A percentile compares a stretch with the other conserved stretches of the same genome.
These are phyloP conservation scores for Populus davidiana DNA, from an alignment of 345 rosid genomes.

Conservation along the genomic window DNA sequence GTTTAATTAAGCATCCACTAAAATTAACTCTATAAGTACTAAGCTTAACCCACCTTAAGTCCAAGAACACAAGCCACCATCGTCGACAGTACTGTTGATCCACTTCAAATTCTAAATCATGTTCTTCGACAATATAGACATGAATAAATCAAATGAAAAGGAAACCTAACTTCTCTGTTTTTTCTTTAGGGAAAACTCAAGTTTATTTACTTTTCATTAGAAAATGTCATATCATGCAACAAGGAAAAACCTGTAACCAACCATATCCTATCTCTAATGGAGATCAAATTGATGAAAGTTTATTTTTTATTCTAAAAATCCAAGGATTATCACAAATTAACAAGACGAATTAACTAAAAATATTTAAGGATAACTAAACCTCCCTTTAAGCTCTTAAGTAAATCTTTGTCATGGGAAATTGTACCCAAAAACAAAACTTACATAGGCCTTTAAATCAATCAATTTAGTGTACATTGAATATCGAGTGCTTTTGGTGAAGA, in stretches of 20 bases:
- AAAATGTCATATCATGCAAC: constrained; percentile 8
- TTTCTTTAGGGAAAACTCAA: not conserved
- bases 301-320: not conserved
- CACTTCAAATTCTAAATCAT: not conserved
- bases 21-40: too few species aligned
- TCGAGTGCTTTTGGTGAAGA: not conserved
- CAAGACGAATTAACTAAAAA: not conserved
- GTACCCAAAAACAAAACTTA: not conserved
- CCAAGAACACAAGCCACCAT: too few species aligned
- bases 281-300: not conserved
- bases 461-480: not conserved
- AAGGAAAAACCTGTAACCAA: constrained; percentile 2
- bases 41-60: too few species aligned
- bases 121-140: not conserved
- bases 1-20: not conserved
- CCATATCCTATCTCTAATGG: constrained; percentile 5
- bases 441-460: not conserved
- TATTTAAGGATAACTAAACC: too few species aligned
- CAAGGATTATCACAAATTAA: not conserved
- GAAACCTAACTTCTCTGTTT: not conserved
- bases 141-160: not conserved
- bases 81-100: too few species aligned
- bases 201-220: not conserved
- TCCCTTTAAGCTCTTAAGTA: too few species aligned
- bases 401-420: too few species aligned